Percentiles rank a stretch among this genome's conserved stretches.
phyloP scores from a whole-genome alignment of 2,329 filamentous ascomycete species.

The Graphilbum fragrans region DNA sequence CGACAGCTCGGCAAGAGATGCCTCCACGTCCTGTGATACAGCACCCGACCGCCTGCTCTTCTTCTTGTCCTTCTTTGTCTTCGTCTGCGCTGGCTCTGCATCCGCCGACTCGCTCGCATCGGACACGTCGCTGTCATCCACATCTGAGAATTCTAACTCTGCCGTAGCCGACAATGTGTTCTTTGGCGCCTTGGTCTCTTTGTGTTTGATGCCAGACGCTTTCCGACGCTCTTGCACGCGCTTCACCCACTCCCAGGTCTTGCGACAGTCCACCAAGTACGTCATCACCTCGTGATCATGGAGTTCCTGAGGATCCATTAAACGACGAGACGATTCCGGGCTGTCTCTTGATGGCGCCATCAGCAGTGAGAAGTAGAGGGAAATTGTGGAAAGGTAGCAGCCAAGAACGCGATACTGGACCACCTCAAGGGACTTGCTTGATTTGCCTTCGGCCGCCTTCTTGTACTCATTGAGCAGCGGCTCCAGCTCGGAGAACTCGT shows the following conservation, averaged over 20 bases:
- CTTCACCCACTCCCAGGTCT: conserved; percentile 68
- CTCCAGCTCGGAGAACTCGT: conserved; percentile 67
- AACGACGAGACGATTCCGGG: conserved; percentile 33
- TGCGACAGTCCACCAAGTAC: conserved; percentile 64
- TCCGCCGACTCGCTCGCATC: background rate
- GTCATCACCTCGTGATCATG: conserved; percentile 89
- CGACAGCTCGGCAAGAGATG: conserved; percentile 57
- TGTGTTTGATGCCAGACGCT: background rate
- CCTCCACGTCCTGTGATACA: conserved; percentile 50
- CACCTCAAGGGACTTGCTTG: conserved; percentile 41
- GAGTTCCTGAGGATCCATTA: conserved; percentile 65
- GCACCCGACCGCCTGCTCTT: conserved; percentile 20
- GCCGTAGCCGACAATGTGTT: too few relatives aligned
- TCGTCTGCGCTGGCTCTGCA: conserved; percentile 15
- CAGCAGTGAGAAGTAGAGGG: conserved; percentile 92
- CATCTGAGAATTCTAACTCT: background rate
- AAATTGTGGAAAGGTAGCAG: conserved; percentile 74
- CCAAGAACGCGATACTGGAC: conserved; percentile 71
- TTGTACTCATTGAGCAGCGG: conserved; percentile 48
- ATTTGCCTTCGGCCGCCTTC: conserved; percentile 40
- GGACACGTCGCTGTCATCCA: background rate
- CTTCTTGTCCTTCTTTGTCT: conserved; percentile 19
- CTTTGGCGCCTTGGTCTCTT: background rate
- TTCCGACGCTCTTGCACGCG: conserved; percentile 34
- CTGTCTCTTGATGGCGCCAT: conserved; percentile 61